Evolutionary conservation across 805 yeast species (phyloP).

Genomic region (Candida argentea): DNA sequence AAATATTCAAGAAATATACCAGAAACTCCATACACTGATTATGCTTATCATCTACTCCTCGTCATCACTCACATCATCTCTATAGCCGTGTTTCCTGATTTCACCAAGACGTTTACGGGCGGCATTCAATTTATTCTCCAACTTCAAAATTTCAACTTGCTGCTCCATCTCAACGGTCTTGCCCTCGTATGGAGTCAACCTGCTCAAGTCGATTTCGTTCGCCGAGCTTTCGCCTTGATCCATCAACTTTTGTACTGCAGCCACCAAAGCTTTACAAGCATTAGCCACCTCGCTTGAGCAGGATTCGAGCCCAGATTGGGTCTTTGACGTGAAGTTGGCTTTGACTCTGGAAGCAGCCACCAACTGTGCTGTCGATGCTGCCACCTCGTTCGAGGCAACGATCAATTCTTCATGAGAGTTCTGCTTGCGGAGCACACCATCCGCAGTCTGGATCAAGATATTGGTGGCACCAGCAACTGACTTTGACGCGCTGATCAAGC

Average conservation of each 20-base stretch:
- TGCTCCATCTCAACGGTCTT: conserved; percentile 87
- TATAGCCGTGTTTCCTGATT: conserved; percentile 70
- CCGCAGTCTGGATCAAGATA: conserved; percentile 75
- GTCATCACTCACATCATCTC: conserved; percentile 46
- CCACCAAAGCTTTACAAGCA: conserved; percentile 69
- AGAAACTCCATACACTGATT: no score
- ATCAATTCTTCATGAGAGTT: conserved; percentile 74
- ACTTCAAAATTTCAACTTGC: conserved; percentile 78
- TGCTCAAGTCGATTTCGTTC: conserved; percentile 52
- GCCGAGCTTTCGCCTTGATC: conserved; percentile 22
- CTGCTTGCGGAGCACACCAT: conserved; percentile 58
- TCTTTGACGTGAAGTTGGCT: conserved; percentile 63
- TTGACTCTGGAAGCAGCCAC: conserved; percentile 88
- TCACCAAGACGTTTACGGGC: conserved; percentile 81
- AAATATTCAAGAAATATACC: no score
- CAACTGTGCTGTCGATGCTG: conserved; percentile 84
- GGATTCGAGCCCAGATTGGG: conserved; percentile 63
- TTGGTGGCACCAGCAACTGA: conserved; percentile 80
- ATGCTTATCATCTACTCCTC: conserved; percentile 31
- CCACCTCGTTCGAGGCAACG: conserved; percentile 86
- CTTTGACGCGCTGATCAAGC: conserved; percentile 80
- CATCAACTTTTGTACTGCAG: conserved; percentile 55
- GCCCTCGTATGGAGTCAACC: conserved; percentile 66
- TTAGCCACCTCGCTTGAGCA: conserved; percentile 59
- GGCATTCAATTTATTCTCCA: conserved; percentile 59